Base-by-base conservation (phyloP, 2,329 filamentous ascomycete species). In the Arthrobotrys conoides region DNA sequence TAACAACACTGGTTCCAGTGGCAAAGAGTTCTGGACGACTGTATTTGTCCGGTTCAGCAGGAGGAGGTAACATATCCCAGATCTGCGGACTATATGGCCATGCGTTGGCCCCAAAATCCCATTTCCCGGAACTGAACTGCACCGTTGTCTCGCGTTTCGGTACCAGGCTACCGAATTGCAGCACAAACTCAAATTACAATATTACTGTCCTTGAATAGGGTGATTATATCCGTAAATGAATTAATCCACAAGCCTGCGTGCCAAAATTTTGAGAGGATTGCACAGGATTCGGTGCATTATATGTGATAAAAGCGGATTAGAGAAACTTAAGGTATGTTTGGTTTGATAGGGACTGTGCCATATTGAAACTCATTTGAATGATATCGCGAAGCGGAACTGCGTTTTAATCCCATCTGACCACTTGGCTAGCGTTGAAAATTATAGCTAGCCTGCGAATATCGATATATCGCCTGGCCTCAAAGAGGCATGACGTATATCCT, bases 351-450 rank as follows among this genome's bases (percentile, higher is more conserved):
- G 24, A 24, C 20, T 27, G 8, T 22, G 30, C 53, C 30, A 38
- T 20, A 57, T 12, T 30, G 27, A 3, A 38, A 57, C 53, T 57
- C 53, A 57, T 36, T 8, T 38, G 30, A 22, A 38, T n/a, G 53
- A 59, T 38, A 59, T 59, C 30, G 53, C 30, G 14, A 18, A 30
- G 24, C 30, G 18, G 10, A 30, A 14, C 16, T 55, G 51, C 51
- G 51, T 55, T 55, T 53, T 46, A 5, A 38, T 20, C 53, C 22
- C 30, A 57, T 53, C 14, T 55, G 30, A 57, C 53, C 53, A 27
- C 18, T 59, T 51, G 38, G 44, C 18, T 46, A 46, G 16, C n/a
- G 9, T 41, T 46, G n/a, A 1, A 1, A 8, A 46, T 20, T 12
- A 41, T 14, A n/a, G 8, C 30, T 53, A n/a, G n/a, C n/a, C n/a